Conservation (phyloP, 148 eudicot genomes). For the Camellia japonica region DNA sequence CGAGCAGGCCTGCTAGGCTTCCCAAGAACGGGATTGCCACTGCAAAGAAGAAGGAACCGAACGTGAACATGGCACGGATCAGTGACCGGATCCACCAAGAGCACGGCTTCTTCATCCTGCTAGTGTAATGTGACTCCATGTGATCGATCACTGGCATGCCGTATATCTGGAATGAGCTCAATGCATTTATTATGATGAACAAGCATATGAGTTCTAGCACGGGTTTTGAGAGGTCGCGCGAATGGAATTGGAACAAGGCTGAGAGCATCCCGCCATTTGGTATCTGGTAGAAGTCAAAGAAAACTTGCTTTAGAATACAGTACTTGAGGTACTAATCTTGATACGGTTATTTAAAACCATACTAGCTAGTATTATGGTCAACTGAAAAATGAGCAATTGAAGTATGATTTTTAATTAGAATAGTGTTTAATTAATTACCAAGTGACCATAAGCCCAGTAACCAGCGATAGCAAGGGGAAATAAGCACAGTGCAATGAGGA, state of each 20-base stretch:
- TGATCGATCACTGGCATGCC: conserved; percentile 52
- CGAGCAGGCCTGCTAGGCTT: conserved; percentile 60
- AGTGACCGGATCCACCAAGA: conserved; percentile 13
- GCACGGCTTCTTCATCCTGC: conserved; percentile 40
- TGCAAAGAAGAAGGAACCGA: not conserved
- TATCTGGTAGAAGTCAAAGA: no score
- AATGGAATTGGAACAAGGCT: conserved; percentile 37
- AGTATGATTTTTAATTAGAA: not conserved
- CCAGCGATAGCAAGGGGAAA: conserved; percentile 32
- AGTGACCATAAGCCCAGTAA: conserved; percentile 37
- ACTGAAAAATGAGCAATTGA: no score
- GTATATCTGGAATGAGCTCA: conserved; percentile 44
- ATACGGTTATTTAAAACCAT: no score
- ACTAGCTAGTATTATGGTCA: no score
- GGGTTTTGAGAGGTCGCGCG: conserved; percentile 32
- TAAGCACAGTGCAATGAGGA: conserved; percentile 26
- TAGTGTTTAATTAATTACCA: conserved; percentile 13
- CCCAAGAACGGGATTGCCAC: conserved; percentile 69
- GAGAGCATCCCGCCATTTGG: conserved; percentile 39
- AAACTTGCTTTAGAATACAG: no score
- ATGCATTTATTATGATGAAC: conserved; percentile 37
- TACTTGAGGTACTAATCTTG: no score
- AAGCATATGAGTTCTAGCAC: conserved; percentile 29
- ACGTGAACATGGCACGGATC: not conserved
- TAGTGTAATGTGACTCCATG: conserved; percentile 44